Evolutionary conservation across 805 yeast genomes (phyloP).

Genomic region (Candida germanica): DNA sequence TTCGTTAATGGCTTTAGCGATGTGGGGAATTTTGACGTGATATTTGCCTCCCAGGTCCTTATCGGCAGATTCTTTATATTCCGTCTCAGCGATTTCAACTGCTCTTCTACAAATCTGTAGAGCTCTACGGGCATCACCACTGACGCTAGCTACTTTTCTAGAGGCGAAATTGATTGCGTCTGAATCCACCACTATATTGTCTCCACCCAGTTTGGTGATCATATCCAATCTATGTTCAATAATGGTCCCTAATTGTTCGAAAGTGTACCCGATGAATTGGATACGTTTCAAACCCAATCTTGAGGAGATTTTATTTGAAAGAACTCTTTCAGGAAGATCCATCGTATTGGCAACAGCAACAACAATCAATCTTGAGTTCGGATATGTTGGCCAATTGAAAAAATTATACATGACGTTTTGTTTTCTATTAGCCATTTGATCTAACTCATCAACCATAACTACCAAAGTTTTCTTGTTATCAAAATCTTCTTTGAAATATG

Average conservation of each 20-base stretch:
- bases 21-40: constrained; percentile 67
- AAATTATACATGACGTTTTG: constrained; percentile 92
- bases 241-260: constrained; percentile 70
- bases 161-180: constrained; percentile 92
- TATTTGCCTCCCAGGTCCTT: constrained; percentile 23
- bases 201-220: constrained; percentile 29
- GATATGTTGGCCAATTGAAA: constrained; percentile 94
- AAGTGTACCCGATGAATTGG: constrained; percentile 85
- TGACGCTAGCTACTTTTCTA: constrained; percentile 90
- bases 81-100: constrained; percentile 77
- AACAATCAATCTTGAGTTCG: constrained; percentile 75
- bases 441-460: constrained; percentile 86
- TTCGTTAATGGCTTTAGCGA: constrained; percentile 76
- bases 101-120: constrained; percentile 85
- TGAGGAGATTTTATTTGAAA: constrained; percentile 86
- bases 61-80: constrained; percentile 18
- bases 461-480: constrained; percentile 54
- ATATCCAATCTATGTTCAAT: constrained; percentile 65
- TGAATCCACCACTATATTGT: constrained; percentile 46
- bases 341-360: constrained; percentile 95
- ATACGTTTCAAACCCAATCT: constrained; percentile 85
- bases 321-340: constrained; percentile 89
- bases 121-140: constrained; percentile 96
- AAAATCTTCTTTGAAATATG: constrained; percentile 50
- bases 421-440: constrained; percentile 79